Evolutionary conservation across 2,329 filamentous ascomycete species (phyloP), one percentile per base, ranked within the genome.

Genomic region (Colletotrichum truncatum): DNA sequence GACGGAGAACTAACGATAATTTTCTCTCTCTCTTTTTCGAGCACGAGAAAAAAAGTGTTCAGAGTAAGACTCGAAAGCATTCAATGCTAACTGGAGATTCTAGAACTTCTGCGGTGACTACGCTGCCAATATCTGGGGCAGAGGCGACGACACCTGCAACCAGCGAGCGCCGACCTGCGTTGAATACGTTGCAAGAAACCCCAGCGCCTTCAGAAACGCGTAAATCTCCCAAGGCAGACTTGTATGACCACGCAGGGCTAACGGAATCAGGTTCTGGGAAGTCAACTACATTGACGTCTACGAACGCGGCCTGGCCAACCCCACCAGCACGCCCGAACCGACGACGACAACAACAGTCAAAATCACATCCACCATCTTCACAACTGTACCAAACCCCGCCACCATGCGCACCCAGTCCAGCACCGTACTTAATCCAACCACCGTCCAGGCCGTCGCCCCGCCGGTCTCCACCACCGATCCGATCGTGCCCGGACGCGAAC

Each of bases 81-180:
- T n/a, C n/a, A n/a, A n/a, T n/a, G n/a, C n/a, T n/a, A n/a, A n/a
- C 8, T 6, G 4, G 18, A 23, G 12, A 36, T 8, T 16, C 5
- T 45, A 84, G 82, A 83, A 92, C 54, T 93, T 96, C 74, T 96
- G 93, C 73, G 93, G 93, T 25, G 87, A 90, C 71, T 94, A 91
- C 84, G 91, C 91, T 1, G 89, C 76, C 41, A 75, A 74, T 5
- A 72, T 77, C 14, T 85, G 84, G 83, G 75, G 73, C 16, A 70
- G 70, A 4, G 70, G 73, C 11, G 58, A 52, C 14, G 77, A 80
- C 14, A 73, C 77, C 12, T 85, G 82, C 68, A 71, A 71, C 59
- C 61, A 70, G 9, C 73, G 77, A n/a, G 82, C 82, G 0, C 70
- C 78, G 5, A 83, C 81, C 3, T 85, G 83, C 67, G 67, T 74